Base-by-base conservation (phyloP, 2,329 filamentous ascomycete species). In the Aureobasidium sp. region DNA sequence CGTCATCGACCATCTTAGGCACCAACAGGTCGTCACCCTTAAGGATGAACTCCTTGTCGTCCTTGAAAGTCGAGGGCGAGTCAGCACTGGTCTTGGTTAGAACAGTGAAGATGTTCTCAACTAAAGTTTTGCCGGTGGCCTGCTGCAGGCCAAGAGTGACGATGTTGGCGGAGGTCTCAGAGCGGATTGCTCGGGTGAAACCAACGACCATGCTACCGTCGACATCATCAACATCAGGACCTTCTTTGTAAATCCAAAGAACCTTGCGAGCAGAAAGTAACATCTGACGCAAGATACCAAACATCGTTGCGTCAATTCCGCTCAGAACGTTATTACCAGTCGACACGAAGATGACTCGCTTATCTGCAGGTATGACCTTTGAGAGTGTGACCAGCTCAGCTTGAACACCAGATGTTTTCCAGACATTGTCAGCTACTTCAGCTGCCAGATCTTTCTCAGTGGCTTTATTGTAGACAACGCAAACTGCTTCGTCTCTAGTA, bases 11-110 rank as follows among this genome's bases (percentile, higher is more conserved):
- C 2, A 57, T 39, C 12, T 4, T 46, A 10, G 53, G 53, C 3
- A 36, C 20, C 53, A 46, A 17, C 3, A 57, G 9, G 3, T 36
- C 1, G 13, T 57, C 39, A 2, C 36, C 27, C 41, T 57, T 46
- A 2, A 57, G n/a, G n/a, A 57, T 44, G 8, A 57, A 57, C 7
- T 57, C 53, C 17, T 57, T 57, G 9, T 57, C 53, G 39, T 57
- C 29, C 12, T 57, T 57, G 29, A 57, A 36, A 17, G 39, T 6
- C 17, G 53, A 57, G 2, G 53, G 36, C 26, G 53, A 57, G 17
- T 46, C 53, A 17, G 29, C 26, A 17, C 39, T n/a, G 26, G 41
- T 57, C 39, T 57, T 57, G 3, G 41, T 15, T 10, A 57, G 53
- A 26, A 57, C 12, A 13, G 17, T 34, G 10, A 46, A 44, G 41